Conservation (phyloP, 352 stramenopile genomes). For the Pythium guiyangense region DNA sequence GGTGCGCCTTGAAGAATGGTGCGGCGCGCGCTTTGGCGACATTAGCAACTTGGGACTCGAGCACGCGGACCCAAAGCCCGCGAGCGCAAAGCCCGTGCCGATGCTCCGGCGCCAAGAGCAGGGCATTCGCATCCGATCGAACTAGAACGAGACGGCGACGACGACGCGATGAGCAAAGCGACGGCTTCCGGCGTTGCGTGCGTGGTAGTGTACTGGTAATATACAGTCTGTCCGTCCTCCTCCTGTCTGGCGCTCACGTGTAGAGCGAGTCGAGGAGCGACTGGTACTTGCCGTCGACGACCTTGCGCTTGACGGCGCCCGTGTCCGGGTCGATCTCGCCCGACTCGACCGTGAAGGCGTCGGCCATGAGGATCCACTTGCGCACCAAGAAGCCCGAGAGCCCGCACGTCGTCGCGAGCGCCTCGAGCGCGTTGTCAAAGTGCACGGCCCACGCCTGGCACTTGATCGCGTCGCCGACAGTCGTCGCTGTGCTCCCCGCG, state of each 20-base stretch:
- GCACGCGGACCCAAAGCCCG: conserved; percentile 53
- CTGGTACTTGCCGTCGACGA: conserved; percentile 70
- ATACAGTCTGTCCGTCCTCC: conserved; percentile 8
- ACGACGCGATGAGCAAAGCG: not conserved
- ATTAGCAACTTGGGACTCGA: conserved; percentile 64
- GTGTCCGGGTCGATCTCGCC: conserved; percentile 70
- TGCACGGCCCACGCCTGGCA: conserved; percentile 74
- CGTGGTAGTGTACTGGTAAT: conserved; percentile 19
- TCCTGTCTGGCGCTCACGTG: conserved; percentile 23
- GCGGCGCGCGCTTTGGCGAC: conserved; percentile 44
- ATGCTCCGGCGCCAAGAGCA: conserved; percentile 57
- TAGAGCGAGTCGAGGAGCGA: conserved; percentile 73
- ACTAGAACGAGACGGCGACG: conserved; percentile 35
- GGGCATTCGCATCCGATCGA: conserved; percentile 82
- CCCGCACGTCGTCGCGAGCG: conserved; percentile 32
- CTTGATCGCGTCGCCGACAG: conserved; percentile 54
- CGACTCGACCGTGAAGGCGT: conserved; percentile 58
- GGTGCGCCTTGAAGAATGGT: conserved; percentile 56
- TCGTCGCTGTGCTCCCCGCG: conserved; percentile 37
- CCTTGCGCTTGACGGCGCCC: conserved; percentile 48
- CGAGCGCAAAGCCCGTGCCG: conserved; percentile 17
- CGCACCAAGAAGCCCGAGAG: conserved; percentile 62
- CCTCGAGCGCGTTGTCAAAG: conserved; percentile 61
- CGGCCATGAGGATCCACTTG: conserved; percentile 80
- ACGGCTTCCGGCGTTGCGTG: not conserved